Evolutionary conservation across 768 basidiomycete species (phyloP), one percentile per base, ranked within the genome.

Genomic region (Termitomyces eurrhizus): DNA sequence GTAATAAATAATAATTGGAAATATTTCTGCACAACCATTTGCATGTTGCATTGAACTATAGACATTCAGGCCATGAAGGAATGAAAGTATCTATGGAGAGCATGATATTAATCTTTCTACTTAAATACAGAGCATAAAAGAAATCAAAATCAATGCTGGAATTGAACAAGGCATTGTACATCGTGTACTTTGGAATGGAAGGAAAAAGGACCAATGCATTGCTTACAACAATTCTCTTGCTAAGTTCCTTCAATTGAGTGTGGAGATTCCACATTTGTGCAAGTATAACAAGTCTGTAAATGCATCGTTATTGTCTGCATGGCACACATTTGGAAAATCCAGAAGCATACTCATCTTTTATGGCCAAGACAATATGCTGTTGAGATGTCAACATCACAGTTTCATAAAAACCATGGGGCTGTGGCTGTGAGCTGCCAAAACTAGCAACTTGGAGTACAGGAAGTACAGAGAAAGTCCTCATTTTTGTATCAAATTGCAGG

Each of bases 231-330:
- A 87, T 82, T 54, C 88, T 76, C 66, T 87, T 84, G 54, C 82
- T 84, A 1, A 80, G 80, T 51, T 84, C 85, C 66, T 84, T 83
- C 52, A 88, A 72, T 64, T 88, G 87, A 12, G 80, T 79, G 66
- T 88, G 80, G 33, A 89, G 73, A 67, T 87, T 88, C 51, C 85
- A 79, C 83, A 89, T 64, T 88, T 80, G 66, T 89, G 88, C 41
- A 89, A 75, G 70, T 89, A 89, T 18, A 89, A 74, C 39, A 89
- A 77, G 71, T 86, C 88, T 89, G 66, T 18, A 37, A 0, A 44
- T 54, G 60, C n/a, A 39, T 26, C 8, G 35, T 44, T 37, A 59
- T 21, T 8, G 39, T n/a, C 12, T 29, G 4, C 46, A 32, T 26
- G 24, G 26, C 35, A 56, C 12, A 57, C 58, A 63, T 37, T 11